Conservation (phyloP, 176 grass and related monocot genomes). For the Bothriochloa decipiens region DNA sequence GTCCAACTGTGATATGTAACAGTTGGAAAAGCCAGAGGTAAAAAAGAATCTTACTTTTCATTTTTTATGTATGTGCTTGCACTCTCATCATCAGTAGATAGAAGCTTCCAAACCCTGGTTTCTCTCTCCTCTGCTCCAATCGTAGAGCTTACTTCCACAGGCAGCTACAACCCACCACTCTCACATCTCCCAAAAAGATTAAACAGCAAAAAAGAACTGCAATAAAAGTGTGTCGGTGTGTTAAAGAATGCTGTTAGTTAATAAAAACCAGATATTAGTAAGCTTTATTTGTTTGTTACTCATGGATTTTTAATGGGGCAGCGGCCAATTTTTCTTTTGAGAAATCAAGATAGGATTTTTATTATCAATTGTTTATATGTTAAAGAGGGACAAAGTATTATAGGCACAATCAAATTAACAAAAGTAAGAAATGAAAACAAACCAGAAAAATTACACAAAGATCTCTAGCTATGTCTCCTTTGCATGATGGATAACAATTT, state of each 20-base stretch:
- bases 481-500: neutral
- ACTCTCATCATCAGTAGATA: neutral
- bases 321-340: neutral
- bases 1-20: neutral
- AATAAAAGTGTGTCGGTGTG: neutral
- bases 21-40: constrained; percentile 1
- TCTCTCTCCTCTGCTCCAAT: constrained; percentile 13
- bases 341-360: neutral
- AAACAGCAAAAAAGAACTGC: neutral
- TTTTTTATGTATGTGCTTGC: neutral
- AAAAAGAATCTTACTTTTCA: constrained; percentile 23
- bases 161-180: constrained; percentile 21
- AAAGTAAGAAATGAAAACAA: neutral
- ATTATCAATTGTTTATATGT: neutral
- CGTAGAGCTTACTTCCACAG: constrained; percentile 35
- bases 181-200: constrained; percentile 10
- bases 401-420: neutral
- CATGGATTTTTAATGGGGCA: neutral
- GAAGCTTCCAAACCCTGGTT: neutral
- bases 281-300: neutral
- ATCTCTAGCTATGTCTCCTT: neutral
- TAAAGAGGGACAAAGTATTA: neutral
- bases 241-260: constrained; percentile 15
- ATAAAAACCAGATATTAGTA: neutral
- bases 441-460: neutral